Percentiles rank a stretch among this genome's conserved stretches.
Evolutionary conservation across 2,329 filamentous ascomycete genomes (phyloP).

Genomic region (Lasiodiplodia hormozganensis): DNA sequence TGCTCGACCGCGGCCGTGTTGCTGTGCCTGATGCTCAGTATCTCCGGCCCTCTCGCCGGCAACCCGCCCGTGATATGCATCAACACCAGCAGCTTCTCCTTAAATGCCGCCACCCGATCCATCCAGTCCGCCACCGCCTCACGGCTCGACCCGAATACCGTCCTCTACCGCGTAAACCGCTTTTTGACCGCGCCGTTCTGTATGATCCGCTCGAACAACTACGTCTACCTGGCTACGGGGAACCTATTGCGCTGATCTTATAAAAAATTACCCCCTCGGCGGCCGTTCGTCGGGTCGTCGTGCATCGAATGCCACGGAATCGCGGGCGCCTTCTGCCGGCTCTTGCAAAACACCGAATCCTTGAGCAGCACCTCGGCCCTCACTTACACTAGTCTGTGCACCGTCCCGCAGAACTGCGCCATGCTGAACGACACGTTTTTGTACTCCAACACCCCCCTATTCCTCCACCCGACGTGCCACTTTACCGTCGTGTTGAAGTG

Average conservation of each 20-base stretch:
- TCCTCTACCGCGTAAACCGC: not conserved
- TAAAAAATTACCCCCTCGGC: slow-evolving; percentile 32
- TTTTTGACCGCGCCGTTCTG: not conserved
- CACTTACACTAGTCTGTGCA: not conserved
- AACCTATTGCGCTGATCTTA: slow-evolving; percentile 29
- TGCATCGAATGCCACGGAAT: slow-evolving; percentile 27
- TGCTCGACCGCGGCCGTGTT: slow-evolving; percentile 31
- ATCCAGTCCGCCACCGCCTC: not conserved
- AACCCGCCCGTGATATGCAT: slow-evolving; percentile 34
- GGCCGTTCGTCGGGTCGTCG: slow-evolving; percentile 30
- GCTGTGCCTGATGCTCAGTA: slow-evolving; percentile 34
- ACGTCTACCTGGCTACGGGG: not conserved
- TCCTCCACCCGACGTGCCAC: slow-evolving; percentile 29
- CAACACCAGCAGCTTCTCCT: slow-evolving; percentile 35
- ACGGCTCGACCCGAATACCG: not conserved
- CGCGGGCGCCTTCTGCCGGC: not conserved
- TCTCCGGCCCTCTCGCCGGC: slow-evolving; percentile 33
- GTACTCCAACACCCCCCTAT: slow-evolving; percentile 31
- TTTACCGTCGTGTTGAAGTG: slow-evolving; percentile 32
- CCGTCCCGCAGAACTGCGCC: not conserved
- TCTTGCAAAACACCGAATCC: not conserved
- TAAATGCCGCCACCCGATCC: slow-evolving; percentile 9
- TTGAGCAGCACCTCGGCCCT: not conserved
- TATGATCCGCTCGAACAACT: not conserved
- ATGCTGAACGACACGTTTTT: slow-evolving; percentile 30